Evolutionary conservation across 768 basidiomycete genomes (phyloP), one percentile per base, ranked within the genome.

Genomic region (Xanthoconium purpureum): DNA sequence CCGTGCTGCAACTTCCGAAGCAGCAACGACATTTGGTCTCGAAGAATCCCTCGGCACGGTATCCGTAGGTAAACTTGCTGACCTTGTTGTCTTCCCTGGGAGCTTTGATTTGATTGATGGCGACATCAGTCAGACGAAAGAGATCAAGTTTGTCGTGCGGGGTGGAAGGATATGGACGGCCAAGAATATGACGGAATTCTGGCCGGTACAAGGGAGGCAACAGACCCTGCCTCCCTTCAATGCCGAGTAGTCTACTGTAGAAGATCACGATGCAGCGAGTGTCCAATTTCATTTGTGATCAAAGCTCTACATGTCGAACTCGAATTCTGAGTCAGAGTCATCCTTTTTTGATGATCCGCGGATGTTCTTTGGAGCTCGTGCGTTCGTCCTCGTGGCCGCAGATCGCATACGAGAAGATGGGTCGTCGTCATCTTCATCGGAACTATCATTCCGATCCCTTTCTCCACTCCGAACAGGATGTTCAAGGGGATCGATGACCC

Each of bases 261-360:
- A 24, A 24, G 24, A 24, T 24, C 24, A 24, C 20, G 50, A 43
- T 38, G n/a, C 5, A 12, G 7, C 33, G 33, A 35, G 33, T 28
- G 13, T 54, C 36, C 10, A n/a, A 39, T 12, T 46, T 14, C 28
- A 46, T 33, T 33, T 37, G 29, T 17, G 7, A 49, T 37, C 17
- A 18, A 29, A 37, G 13, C 35, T 43, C 72, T 81, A 86, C 74
- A 85, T 72, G 63, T 85, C 85, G 66, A 87, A 85, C 65, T 92
- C 90, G 67, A 95, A 89, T 51, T 86, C 84, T 33, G 83, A 84
- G 69, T 93, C 93, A 33, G 88, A 89, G 63, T 88, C 83, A 42
- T 79, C 84, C 58, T 87, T 83, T 57, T 79, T 76, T 33, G 58
- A 64, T 38, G 70, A 63, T 13, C 73, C 74, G 57, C 83, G 77